These are phyloP conservation scores for Deakozyma indianensis DNA, from an alignment of 805 yeast species.

Conservation along the genomic window DNA sequence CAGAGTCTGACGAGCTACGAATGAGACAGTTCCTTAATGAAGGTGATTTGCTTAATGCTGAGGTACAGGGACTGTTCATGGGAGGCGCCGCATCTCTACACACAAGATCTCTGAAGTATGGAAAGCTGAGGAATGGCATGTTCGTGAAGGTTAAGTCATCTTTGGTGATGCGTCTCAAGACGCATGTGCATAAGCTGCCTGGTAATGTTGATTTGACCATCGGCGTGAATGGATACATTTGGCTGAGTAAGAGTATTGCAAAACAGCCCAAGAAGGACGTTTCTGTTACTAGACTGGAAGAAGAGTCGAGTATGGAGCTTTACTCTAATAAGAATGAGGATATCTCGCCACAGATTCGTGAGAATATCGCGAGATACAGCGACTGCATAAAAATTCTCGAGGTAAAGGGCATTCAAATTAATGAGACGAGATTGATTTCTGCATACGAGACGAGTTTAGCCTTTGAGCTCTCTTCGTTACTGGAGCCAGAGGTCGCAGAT, in stretches of 20 bases:
- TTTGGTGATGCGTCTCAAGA: slow-evolving; percentile 68
- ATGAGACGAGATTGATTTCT: slow-evolving; percentile 60
- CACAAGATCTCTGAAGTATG: slow-evolving; percentile 89
- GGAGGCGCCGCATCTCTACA: slow-evolving; percentile 92
- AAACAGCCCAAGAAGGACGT: slow-evolving; percentile 19
- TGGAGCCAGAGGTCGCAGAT: background rate
- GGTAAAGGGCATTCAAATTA: slow-evolving; percentile 75
- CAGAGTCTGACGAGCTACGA: slow-evolving; percentile 89
- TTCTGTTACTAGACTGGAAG: slow-evolving; percentile 74
- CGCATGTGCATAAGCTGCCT: slow-evolving; percentile 79
- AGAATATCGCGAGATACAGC: slow-evolving; percentile 69
- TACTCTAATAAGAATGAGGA: slow-evolving; percentile 79
- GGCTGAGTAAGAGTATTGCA: slow-evolving; percentile 54
- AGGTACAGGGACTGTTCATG: slow-evolving; percentile 75
- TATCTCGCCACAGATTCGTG: slow-evolving; percentile 45
- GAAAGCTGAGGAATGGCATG: slow-evolving; percentile 84
- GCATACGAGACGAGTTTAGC: slow-evolving; percentile 87
- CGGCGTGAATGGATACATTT: slow-evolving; percentile 90
- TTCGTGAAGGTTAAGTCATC: slow-evolving; percentile 72
- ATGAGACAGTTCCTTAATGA: slow-evolving; percentile 91
- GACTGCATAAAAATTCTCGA: slow-evolving; percentile 74
- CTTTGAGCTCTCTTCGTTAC: slow-evolving; percentile 14
- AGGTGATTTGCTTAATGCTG: slow-evolving; percentile 91
- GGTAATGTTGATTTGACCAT: slow-evolving; percentile 85
- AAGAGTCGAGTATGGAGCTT: slow-evolving; percentile 82